Base-by-base conservation (phyloP, 2,329 filamentous ascomycete genomes). In the Monilinia fructicola region DNA sequence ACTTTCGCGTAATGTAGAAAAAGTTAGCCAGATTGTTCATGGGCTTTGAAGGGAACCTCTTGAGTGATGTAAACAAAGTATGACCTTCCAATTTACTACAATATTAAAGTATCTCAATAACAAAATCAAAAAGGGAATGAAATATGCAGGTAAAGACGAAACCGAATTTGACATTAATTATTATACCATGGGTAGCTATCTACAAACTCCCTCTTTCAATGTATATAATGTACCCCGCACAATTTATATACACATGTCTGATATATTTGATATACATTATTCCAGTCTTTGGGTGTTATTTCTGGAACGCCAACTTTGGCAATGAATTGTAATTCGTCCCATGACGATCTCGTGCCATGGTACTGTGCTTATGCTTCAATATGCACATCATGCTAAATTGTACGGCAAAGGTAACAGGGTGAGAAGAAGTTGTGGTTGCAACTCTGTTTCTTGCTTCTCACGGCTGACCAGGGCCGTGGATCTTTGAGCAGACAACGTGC, bases 101-200 rank as follows among this genome's bases (percentile, higher is more conserved):
- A 28, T 35, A 21, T 23, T 21, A 18, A 48, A 23, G 3, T 50
- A 5, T 18, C 14, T 48, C 7, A 12, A 26, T 40, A 12, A 50
- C 10, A 9, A 4, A n/a, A 26, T 40, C 21, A 11, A 38, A 7
- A 14, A n/a, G 40, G 38, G n/a, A 26, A 48, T 14, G 10, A 21
- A 52, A 5, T 5, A 23, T n/a, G 18, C 11, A 6, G 21, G 44
- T 26, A 18, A 26, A 38, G 48, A 50, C 4, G 12, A 40, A 18
- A 50, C 18, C 21, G 7, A 50, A 61, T 50, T 38, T 46, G 16
- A 40, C 28, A 26, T 61, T 40, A 50, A 61, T 50, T 35, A 38
- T 50, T 40, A 21, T 26, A 61, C 7, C 46, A 61, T 40, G 28
- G 35, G 14, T 61, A 40, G 58, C 58, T 48, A 61, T 50, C 44